Evolutionary conservation across 2,329 filamentous ascomycete genomes (phyloP), one percentile per base, ranked within the genome.

Genomic region (Fusarium sp.): DNA sequence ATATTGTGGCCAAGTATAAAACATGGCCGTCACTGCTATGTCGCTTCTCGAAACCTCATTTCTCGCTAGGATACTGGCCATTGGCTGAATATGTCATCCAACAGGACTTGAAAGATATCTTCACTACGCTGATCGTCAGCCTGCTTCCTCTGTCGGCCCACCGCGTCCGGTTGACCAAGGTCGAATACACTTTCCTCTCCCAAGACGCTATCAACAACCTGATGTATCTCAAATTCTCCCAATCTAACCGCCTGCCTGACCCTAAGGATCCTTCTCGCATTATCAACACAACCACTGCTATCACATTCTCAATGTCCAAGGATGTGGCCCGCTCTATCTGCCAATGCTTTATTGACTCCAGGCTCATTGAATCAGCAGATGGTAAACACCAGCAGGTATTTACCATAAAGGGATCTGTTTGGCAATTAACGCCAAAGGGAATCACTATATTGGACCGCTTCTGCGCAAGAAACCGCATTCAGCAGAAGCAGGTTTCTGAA

Each of bases 191-290:
- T 5, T 98, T 98, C 80, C 88, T 97, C 35, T 97, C 94, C 3
- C 94, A 98, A 83, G 95, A 99, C 87, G 96, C 96, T 49, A 97
- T 98, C 83, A 98, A 97, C 82, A 98, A 98, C 78, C 86, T 99
- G 26, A 95, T 95, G 35, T 98, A 95, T 7, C 88, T 99, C 74
- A 98, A 98, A 76, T 98, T 99, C 81, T 98, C 95, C 5, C 96
- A 99, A 79, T 98, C 95, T 41, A 98, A 98, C 79, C 93, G 96
- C 68, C 98, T 98, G 94, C 95, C 96, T 3, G 96, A 98, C 76
- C 95, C 96, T 29, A 98, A 98, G 81, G 95, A 98, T 76, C 92
- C 94, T 1, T 94, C 93, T n/a, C 89, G 95, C 69, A 98, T 98
- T 74, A 96, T 99, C 41, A 98, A 96, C 2, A 99, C 95, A 0